Conservation (phyloP, 495 filamentous ascomycete genomes). For the Xanthoparmelia taractica region DNA sequence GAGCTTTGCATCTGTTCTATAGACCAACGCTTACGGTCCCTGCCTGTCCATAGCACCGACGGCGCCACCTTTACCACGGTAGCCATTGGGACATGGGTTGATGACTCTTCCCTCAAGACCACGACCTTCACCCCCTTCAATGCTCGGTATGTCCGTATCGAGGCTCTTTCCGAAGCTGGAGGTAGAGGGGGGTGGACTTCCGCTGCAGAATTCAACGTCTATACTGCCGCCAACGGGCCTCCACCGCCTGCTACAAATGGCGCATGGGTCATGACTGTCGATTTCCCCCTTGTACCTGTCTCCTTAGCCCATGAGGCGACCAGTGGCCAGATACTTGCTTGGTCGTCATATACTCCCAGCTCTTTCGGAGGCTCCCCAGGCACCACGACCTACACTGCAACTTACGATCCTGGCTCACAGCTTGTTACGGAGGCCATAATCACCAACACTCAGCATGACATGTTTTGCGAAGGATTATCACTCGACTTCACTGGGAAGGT, state of each 20-base stretch:
- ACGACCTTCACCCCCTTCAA: slow-evolving; percentile 33
- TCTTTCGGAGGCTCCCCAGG: slow-evolving; percentile 32
- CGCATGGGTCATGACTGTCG: slow-evolving; percentile 43
- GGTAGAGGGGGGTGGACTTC: slow-evolving; percentile 32
- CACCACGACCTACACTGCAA: slow-evolving; percentile 38
- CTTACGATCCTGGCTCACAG: slow-evolving; percentile 31
- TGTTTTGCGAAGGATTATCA: slow-evolving; percentile 56
- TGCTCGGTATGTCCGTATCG: slow-evolving; percentile 35
- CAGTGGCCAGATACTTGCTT: slow-evolving; percentile 37
- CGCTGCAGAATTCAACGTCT: slow-evolving; percentile 31
- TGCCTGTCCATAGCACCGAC: slow-evolving; percentile 30
- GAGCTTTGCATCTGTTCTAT: too few species aligned
- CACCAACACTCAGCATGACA: slow-evolving; percentile 45
- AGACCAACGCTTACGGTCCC: not conserved
- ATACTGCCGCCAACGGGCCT: slow-evolving; percentile 11
- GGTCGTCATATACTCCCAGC: slow-evolving; percentile 36
- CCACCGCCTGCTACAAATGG: slow-evolving; percentile 17
- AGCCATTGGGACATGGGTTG: slow-evolving; percentile 39
- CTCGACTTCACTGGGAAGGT: slow-evolving; percentile 43
- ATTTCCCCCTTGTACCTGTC: slow-evolving; percentile 46
- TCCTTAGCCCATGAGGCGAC: slow-evolving; percentile 32
- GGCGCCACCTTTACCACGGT: slow-evolving; percentile 32
- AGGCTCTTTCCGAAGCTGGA: slow-evolving; percentile 35
- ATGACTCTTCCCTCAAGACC: slow-evolving; percentile 36
- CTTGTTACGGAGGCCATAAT: slow-evolving; percentile 33